These are phyloP conservation scores for Alternaria brassicae DNA, from an alignment of 2,329 filamentous ascomycete species.

Conservation along the genomic window DNA sequence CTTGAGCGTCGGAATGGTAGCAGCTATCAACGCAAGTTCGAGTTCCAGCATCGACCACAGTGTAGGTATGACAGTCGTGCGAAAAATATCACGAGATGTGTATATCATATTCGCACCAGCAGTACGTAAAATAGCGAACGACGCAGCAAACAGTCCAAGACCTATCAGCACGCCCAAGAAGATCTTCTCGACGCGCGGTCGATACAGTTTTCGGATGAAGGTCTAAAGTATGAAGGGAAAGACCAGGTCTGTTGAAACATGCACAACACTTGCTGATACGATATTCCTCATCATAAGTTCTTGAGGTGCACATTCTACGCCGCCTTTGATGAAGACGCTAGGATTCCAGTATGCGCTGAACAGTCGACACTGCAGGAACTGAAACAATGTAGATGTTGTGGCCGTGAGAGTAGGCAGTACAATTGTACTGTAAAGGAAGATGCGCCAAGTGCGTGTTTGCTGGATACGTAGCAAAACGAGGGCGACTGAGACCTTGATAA, in stretches of 20 bases:
- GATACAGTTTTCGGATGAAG: conserved; percentile 30
- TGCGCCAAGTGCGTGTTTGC: conserved; percentile 24
- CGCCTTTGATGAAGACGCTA: conserved; percentile 8
- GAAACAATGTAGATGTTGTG: conserved; percentile 29
- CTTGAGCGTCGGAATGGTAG: conserved; percentile 39
- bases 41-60: conserved; percentile 37
- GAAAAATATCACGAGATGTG: conserved; percentile 25
- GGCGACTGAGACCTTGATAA: conserved; percentile 36
- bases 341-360: conserved; percentile 39
- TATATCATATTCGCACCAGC: conserved; percentile 27
- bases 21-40: conserved; percentile 37
- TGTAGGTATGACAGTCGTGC: conserved; percentile 27
- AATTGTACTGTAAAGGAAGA: conserved; percentile 30
- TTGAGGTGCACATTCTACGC: conserved; percentile 23
- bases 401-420: conserved; percentile 23
- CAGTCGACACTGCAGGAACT: conserved; percentile 37
- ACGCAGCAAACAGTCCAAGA: conserved; percentile 31
- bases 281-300: conserved; percentile 34
- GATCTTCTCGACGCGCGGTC: conserved; percentile 32
- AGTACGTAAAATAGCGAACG: conserved; percentile 32
- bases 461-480: conserved; percentile 34
- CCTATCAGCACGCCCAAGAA: conserved; percentile 33
- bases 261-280: conserved; percentile 25
- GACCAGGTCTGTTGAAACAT: conserved; percentile 28
- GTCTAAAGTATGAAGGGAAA: conserved; percentile 32